A percentile compares a stretch with the other conserved stretches of the same genome.
Evolutionary conservation across 768 basidiomycete genomes (phyloP).

Genomic region (Peribolospora kevripleyi): DNA sequence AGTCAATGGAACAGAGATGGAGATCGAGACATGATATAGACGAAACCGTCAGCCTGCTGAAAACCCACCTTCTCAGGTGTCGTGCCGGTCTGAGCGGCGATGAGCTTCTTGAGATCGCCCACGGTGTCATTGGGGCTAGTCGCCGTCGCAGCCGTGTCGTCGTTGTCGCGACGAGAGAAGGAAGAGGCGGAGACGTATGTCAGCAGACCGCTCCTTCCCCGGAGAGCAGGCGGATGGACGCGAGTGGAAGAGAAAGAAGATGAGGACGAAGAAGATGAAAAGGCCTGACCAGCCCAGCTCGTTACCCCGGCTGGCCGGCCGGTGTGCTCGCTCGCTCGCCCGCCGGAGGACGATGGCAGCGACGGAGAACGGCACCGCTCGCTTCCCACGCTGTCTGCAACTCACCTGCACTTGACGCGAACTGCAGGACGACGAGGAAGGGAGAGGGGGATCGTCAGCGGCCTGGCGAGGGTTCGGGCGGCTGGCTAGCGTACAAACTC

Average conservation of each 20-base stretch:
- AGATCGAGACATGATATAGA: too few species aligned
- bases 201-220: too few species aligned
- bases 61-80: conserved; percentile 32
- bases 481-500: too few species aligned
- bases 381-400: not conserved
- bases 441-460: not conserved
- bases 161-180: too few species aligned
- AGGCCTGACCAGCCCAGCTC: not conserved
- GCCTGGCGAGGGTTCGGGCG: too few species aligned
- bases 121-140: conserved; percentile 72
- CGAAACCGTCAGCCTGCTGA: too few species aligned
- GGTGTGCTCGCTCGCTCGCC: not conserved
- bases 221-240: too few species aligned
- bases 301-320: not conserved
- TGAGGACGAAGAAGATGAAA: not conserved
- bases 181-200: too few species aligned
- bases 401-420: conserved; percentile 54
- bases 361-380: not conserved
- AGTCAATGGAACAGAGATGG: too few species aligned
- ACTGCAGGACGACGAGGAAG: conserved; percentile 26
- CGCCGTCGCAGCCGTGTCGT: too few species aligned
- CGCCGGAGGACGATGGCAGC: not conserved
- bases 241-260: not conserved
- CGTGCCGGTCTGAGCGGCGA: conserved; percentile 87
- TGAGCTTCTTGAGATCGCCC: conserved; percentile 87